A percentile compares a stretch with the other conserved stretches of the same genome.
phyloP scores from a whole-genome alignment of 83 land plant genomes.

The Picea abies region DNA sequence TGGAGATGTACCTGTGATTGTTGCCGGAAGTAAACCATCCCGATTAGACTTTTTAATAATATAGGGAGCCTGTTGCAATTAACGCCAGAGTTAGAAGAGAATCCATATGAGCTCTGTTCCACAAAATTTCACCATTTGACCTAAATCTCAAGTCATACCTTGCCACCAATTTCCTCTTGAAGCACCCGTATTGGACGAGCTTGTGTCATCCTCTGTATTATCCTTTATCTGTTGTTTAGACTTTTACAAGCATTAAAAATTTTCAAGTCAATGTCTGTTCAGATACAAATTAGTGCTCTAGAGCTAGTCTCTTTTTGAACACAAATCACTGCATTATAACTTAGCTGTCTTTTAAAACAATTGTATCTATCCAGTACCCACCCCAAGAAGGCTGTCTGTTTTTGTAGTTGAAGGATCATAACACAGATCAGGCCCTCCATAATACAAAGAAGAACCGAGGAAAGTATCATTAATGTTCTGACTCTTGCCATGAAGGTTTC shows the following conservation, averaged over 20 bases:
- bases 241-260: background rate
- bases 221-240: background rate
- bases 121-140: background rate
- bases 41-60: background rate
- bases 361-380: background rate
- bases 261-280: background rate
- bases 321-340: background rate
- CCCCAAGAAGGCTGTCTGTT: conserved; percentile 4
- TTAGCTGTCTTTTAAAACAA: background rate
- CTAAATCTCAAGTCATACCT: conserved; percentile 10
- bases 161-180: conserved; percentile 17
- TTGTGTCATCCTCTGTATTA: conserved; percentile 7
- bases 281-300: background rate
- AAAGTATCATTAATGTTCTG: conserved; percentile 4
- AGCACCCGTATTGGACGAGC: background rate
- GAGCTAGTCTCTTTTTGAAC: too few species aligned
- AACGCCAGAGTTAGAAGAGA: conserved; percentile 3
- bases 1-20: background rate
- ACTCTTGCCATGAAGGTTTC: background rate
- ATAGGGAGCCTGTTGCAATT: background rate
- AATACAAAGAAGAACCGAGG: conserved; percentile 8
- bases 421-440: conserved; percentile 5
- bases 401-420: conserved; percentile 6
- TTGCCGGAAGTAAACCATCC: background rate
- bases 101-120: background rate